Conservation (phyloP, 2,329 filamentous ascomycete genomes). For the Aspergillus pseudoglaucus region DNA sequence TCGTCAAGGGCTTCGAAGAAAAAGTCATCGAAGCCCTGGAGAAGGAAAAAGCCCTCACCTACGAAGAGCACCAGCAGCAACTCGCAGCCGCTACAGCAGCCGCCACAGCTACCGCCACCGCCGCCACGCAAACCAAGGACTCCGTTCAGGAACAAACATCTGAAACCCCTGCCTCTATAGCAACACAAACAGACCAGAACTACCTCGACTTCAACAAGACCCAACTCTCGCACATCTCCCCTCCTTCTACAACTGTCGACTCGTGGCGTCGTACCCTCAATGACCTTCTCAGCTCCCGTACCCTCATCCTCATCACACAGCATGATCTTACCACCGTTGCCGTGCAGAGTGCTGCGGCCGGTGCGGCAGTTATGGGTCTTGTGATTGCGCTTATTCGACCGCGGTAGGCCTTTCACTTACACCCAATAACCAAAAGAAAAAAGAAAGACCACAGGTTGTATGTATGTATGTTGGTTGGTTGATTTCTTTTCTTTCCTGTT, state of each 20-base stretch:
- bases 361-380: conserved; percentile 54
- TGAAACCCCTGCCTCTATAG: not conserved
- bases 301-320: conserved; percentile 57
- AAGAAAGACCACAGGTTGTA: not conserved
- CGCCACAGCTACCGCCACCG: not conserved
- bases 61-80: not conserved
- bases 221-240: conserved; percentile 17
- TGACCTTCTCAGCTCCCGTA: conserved; percentile 62
- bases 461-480: no score
- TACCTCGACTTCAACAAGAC: conserved; percentile 15
- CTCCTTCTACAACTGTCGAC: conserved; percentile 25
- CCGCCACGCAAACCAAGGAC: not conserved
- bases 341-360: conserved; percentile 60
- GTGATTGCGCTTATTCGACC: conserved; percentile 47
- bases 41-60: conserved; percentile 51
- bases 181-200: not conserved
- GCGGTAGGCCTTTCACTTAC: conserved; percentile 19
- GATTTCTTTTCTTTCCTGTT: no score
- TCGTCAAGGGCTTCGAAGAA: conserved; percentile 77
- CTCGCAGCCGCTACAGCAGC: not conserved
- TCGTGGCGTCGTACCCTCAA: conserved; percentile 46
- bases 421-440: not conserved
- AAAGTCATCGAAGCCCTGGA: conserved; percentile 65
- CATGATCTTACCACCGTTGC: conserved; percentile 64
- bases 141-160: not conserved